Base-by-base conservation (phyloP, 2,329 filamentous ascomycete species). In the Cladosporium sp. region DNA sequence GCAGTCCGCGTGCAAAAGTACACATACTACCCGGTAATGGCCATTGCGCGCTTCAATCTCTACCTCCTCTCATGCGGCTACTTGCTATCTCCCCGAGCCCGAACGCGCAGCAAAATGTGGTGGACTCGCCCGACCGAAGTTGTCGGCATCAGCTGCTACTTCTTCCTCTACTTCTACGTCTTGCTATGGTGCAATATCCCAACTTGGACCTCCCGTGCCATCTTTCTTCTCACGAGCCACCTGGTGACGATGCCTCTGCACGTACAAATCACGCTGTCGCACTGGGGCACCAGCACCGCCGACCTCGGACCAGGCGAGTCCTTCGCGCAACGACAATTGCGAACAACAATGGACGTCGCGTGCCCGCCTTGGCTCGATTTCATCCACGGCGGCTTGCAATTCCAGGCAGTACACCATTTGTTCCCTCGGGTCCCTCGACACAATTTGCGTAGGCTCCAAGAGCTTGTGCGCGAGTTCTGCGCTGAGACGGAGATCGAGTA, bases 251-350 rank as follows among this genome's bases (percentile, higher is more conserved):
- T 89, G 73, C 88, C 91, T 2, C 77, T 96, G 51, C 91, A 96
- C 71, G 83, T 93, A 10, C 91, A 96, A 71, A 96, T 96, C 70
- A 95, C 91, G 0, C 82, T 96, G 17, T 94, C 89, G 2, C 91
- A 96, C 73, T 96, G 95, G 42, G 63, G 90, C 63, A 96, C 96
- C 91, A 93, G 89, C 65, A 96, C 91, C 0, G 83, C 89, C 10
- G 90, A 96, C 66, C 79, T 96, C 12, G 92, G 92, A 0, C 85
- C 88, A 1, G 80, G 86, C 52, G 91, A 96, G 71, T 94, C 89
- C 0, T 96, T 96, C 71, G 85, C 91, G 0, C 91, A 96, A 73
- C 89, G 87, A 72, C 94, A 95, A 87, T 80, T 96, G 45, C 86
- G 92, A 64, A 96, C 91, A 9, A 57, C 55, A 24, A 51, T 57